Evolutionary conservation across 2,329 filamentous ascomycete species (phyloP).

Genomic region (Fusarium mangiferae): DNA sequence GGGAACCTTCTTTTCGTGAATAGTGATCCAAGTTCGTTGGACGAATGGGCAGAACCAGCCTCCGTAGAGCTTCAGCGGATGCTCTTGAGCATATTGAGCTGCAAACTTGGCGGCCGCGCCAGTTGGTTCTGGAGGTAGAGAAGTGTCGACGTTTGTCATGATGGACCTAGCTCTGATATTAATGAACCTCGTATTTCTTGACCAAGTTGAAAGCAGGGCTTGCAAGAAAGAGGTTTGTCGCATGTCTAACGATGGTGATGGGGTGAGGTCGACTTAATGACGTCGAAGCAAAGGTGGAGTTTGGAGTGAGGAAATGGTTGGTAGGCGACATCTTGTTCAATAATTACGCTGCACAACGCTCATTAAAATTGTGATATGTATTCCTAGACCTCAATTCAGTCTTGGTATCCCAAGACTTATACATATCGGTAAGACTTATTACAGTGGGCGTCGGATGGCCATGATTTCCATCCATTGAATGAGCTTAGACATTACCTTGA

Average conservation of each 20-base stretch:
- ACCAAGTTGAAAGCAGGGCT: neutral
- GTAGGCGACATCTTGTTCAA: neutral
- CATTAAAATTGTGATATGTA: neutral
- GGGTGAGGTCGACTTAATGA: constrained; percentile 23
- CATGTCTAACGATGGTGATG: neutral
- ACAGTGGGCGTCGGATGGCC: neutral
- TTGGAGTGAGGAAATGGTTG: neutral
- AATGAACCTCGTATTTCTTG: neutral
- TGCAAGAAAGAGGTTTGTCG: neutral
- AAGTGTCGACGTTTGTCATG: constrained; percentile 61
- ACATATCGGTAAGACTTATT: neutral
- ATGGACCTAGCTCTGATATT: neutral
- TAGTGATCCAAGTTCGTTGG: constrained; percentile 77
- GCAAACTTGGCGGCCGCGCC: constrained; percentile 62
- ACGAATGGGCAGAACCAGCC: constrained; percentile 81
- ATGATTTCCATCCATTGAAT: neutral
- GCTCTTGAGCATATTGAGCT: constrained; percentile 56
- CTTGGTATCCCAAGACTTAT: neutral
- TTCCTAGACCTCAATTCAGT: too few species aligned
- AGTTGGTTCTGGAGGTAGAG: constrained; percentile 57
- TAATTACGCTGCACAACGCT: neutral
- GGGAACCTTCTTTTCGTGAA: constrained; percentile 77
- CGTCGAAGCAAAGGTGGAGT: constrained; percentile 30
- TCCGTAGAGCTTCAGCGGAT: constrained; percentile 73
- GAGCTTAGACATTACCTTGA: neutral